phyloP scores from a whole-genome alignment of 2,329 filamentous ascomycete genomes.

The Calonectria multiphialidica region DNA sequence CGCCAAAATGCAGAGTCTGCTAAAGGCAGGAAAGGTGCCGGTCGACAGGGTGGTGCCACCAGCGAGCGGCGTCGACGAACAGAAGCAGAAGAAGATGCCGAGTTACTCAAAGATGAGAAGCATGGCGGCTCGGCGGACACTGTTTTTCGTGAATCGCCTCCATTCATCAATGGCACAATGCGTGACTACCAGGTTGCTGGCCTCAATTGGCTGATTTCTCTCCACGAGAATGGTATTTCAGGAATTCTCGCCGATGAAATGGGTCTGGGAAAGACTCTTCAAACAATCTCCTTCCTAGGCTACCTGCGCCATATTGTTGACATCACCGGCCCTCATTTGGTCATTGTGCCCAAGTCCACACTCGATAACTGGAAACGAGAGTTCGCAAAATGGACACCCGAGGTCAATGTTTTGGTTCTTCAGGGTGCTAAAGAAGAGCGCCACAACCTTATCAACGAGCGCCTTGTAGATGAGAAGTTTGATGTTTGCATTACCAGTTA shows the following conservation, averaged over 20 bases:
- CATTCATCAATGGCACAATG: constrained; percentile 91
- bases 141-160: constrained; percentile 92
- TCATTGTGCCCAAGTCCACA: constrained; percentile 95
- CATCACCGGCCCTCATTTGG: constrained; percentile 90
- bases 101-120: constrained; percentile 88
- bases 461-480: constrained; percentile 93
- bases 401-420: constrained; percentile 92
- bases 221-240: constrained; percentile 98
- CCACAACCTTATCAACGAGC: constrained; percentile 87
- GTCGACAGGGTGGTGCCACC: constrained; percentile 86
- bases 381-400: constrained; percentile 93
- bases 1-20: constrained; percentile 85
- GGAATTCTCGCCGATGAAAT: constrained; percentile 98
- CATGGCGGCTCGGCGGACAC: constrained; percentile 87
- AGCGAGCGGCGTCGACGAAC: constrained; percentile 86
- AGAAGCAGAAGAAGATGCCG: constrained; percentile 97
- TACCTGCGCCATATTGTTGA: constrained; percentile 93
- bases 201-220: constrained; percentile 96
- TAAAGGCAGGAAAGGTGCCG: constrained; percentile 78
- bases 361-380: constrained; percentile 99
- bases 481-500: constrained; percentile 99
- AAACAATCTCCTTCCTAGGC: constrained; percentile 96
- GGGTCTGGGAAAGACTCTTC: constrained; percentile 97
- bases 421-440: constrained; percentile 97
- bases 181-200: constrained; percentile 97